Base-by-base conservation (phyloP, 2,329 filamentous ascomycete genomes). In the Emericellopsis atlantica region DNA sequence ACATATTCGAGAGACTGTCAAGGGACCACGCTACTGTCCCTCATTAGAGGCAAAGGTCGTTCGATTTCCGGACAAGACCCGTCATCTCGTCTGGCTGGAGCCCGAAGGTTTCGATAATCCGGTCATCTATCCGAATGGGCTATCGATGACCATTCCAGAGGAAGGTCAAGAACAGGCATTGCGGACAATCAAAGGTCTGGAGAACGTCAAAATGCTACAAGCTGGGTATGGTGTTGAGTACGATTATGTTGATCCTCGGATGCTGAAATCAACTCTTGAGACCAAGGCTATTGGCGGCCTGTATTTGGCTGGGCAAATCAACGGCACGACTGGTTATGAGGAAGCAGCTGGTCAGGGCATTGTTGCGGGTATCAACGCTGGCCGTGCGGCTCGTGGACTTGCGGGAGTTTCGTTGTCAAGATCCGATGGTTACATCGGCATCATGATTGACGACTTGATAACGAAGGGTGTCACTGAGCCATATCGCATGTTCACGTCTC, bases 221-320 rank as follows among this genome's bases (percentile, higher is more conserved):
- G 83, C 90, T 2, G 92, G 90, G 8, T 98, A 98, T 54, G 92
- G 92, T 7, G 92, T 98, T 2, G 92, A 98, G 58, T 98, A 98
- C 60, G 92, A 96, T 64, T 98, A 98, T 58, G 86, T 98, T 15
- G 92, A 98, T 55, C 92, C 92, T 15, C 81, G 92, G 40, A 83
- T 84, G 50, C 70, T 98, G 4, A 82, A 81, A 48, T 78, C 84
- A n/a, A 92, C 89, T 0, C 74, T 98, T 7, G 92, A 98, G 60
- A 96, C 92, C 1, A 98, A 96, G 61, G 73, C 82, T 18, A 95
- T 98, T 46, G 69, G 69, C 7, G 92, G 92, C 1, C 74, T 98
- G 11, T 98, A 84, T 62, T 72, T 98, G 26, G 92, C 92, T 0
- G 92, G 92, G 4, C 92, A 98, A 58, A 95, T 98, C 60, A 98